Percentiles rank a stretch among this genome's conserved stretches.
Evolutionary conservation across 768 basidiomycete genomes (phyloP).

Genomic region (Pleurotus pulmonarius): DNA sequence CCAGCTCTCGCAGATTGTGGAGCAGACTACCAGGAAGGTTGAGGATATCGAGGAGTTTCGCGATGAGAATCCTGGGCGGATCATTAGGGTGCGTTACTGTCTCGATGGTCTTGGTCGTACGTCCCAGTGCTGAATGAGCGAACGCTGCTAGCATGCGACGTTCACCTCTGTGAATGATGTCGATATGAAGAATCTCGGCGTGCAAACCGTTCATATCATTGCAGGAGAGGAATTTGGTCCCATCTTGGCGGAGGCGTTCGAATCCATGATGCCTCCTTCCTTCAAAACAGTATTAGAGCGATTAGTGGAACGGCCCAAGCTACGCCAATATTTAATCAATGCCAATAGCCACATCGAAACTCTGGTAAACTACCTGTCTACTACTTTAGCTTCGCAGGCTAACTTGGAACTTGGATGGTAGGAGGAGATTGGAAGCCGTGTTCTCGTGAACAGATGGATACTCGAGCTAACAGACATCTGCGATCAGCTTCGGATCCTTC

Average conservation of each 20-base stretch:
- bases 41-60: constrained; percentile 6
- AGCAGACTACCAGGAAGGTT: neutral
- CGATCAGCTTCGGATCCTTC: neutral
- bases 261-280: neutral
- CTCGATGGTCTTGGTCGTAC: neutral
- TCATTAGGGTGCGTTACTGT: neutral
- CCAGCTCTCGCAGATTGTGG: constrained; percentile 4
- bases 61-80: constrained; percentile 4
- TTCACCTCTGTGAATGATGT: neutral
- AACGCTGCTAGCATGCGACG: neutral
- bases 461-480: constrained; percentile 6
- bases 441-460: constrained; percentile 5
- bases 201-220: neutral
- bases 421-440: constrained; percentile 4
- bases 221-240: neutral
- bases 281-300: constrained; percentile 4
- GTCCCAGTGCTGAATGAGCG: neutral
- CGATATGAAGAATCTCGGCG: constrained; percentile 1
- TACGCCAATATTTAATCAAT: neutral
- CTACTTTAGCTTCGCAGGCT: neutral
- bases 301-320: neutral
- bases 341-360: neutral
- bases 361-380: neutral
- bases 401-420: neutral
- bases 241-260: neutral